phyloP scores from a whole-genome alignment of 164 flowering plant genomes.

The Santalum album region DNA sequence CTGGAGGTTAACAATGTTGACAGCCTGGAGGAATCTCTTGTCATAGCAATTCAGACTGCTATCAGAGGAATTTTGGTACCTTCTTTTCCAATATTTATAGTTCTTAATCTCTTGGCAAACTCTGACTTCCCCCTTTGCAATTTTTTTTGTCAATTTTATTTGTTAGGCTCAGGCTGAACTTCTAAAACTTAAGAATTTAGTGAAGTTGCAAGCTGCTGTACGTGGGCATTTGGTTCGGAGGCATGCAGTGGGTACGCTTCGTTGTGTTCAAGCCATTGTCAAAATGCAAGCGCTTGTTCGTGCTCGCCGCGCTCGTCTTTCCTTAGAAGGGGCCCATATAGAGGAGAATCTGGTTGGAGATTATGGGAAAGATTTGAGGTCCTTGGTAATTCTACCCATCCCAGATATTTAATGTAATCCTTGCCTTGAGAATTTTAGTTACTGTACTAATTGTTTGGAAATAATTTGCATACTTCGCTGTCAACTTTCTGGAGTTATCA shows the following conservation, averaged over 20 bases:
- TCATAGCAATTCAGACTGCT: conserved; percentile 58
- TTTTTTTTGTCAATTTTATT: background rate
- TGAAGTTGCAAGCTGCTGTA: conserved; percentile 88
- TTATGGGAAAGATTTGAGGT: conserved; percentile 11
- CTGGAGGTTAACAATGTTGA: conserved; percentile 13
- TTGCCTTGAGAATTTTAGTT: conserved; percentile 2
- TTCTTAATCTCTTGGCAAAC: conserved; percentile 7
- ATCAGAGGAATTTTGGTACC: conserved; percentile 69
- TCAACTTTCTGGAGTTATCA: background rate
- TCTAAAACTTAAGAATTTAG: conserved; percentile 45
- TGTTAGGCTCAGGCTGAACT: conserved; percentile 54
- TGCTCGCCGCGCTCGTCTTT: conserved; percentile 46
- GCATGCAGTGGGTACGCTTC: conserved; percentile 79
- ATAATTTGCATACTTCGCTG: background rate
- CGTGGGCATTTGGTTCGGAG: conserved; percentile 86
- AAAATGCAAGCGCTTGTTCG: conserved; percentile 92
- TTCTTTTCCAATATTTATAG: conserved; percentile 2
- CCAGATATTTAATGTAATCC: background rate
- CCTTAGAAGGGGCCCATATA: conserved; percentile 16
- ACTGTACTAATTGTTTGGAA: background rate
- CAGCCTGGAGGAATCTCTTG: conserved; percentile 35
- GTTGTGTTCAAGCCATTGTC: conserved; percentile 80
- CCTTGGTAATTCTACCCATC: conserved; percentile 30
- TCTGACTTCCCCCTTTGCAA: too few species aligned
- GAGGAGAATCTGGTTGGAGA: conserved; percentile 19